phyloP scores from a whole-genome alignment of 164 flowering plant species.

The Nymphaea thermarum region DNA sequence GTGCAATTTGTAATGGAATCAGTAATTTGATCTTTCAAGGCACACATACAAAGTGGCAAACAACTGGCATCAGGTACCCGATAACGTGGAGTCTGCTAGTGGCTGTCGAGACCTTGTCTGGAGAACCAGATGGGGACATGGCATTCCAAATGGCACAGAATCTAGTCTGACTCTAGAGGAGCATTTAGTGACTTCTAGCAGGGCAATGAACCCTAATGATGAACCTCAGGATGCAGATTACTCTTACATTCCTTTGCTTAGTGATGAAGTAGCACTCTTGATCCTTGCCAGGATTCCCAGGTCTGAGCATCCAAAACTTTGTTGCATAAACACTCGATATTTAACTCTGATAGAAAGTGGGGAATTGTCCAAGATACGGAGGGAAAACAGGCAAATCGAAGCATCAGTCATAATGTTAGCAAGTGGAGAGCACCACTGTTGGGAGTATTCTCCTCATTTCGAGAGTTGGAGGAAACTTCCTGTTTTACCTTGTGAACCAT shows the following conservation, averaged over 20 bases:
- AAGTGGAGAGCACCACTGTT: conserved; percentile 48
- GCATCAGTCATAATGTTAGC: conserved; percentile 55
- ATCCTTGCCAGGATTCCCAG: conserved; percentile 54
- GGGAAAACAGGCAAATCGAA: conserved; percentile 29
- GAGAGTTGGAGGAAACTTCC: conserved; percentile 40
- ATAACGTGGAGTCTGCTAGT: no score
- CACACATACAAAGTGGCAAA: no score
- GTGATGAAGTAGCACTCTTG: conserved; percentile 42
- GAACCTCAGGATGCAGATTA: conserved; percentile 91
- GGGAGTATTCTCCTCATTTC: conserved; percentile 42
- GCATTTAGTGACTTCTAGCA: not conserved
- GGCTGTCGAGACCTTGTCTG: no score
- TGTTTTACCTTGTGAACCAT: conserved; percentile 35
- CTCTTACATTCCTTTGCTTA: conserved; percentile 28
- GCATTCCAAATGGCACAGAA: no score
- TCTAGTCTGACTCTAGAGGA: no score
- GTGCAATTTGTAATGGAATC: no score
- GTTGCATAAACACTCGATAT: conserved; percentile 33
- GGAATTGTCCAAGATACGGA: conserved; percentile 46
- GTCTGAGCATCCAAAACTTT: conserved; percentile 43
- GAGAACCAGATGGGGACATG: no score
- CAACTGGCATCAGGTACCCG: no score
- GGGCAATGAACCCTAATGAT: not conserved
- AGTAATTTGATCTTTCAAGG: no score
- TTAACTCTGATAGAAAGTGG: conserved; percentile 27